These are phyloP conservation scores for Coelastrella sp. DNA, from an alignment of 139 green algal genomes.

Conservation along the genomic window DNA sequence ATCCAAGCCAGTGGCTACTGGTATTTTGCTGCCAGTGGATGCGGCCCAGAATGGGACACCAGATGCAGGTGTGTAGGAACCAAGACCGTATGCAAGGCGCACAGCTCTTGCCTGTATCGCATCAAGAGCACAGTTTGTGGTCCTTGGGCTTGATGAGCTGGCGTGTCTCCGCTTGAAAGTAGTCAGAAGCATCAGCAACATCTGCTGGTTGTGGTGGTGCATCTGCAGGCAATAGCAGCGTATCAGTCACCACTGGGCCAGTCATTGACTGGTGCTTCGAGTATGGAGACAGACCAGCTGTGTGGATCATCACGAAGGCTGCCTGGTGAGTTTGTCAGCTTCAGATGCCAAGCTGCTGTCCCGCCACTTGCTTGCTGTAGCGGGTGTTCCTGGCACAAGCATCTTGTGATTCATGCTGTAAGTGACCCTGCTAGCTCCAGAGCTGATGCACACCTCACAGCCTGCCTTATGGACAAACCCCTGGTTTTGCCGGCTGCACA, in stretches of 20 bases:
- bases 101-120: too few relatives aligned
- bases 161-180: too few relatives aligned
- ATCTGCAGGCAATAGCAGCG: background rate
- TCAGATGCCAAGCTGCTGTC: background rate
- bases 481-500: too few relatives aligned
- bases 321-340: conserved; percentile 49
- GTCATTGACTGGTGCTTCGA: conserved; percentile 59
- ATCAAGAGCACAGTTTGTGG: too few relatives aligned
- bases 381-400: too few relatives aligned
- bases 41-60: background rate
- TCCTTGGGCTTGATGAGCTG: too few relatives aligned
- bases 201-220: too few relatives aligned
- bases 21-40: background rate
- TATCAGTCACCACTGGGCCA: conserved; percentile 15
- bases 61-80: background rate
- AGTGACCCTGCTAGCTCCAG: background rate
- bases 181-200: too few relatives aligned
- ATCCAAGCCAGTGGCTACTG: conserved; percentile 30
- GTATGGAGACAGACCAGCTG: conserved; percentile 49
- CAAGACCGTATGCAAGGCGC: too few relatives aligned
- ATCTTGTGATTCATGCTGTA: too few relatives aligned
- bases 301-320: conserved; percentile 55
- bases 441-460: background rate
- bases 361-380: background rate
- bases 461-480: too few relatives aligned